A percentile compares a stretch with the other conserved stretches of the same genome.
Evolutionary conservation across 2,329 filamentous ascomycete genomes (phyloP).

Genomic region (Aspergillus aculeatus): DNA sequence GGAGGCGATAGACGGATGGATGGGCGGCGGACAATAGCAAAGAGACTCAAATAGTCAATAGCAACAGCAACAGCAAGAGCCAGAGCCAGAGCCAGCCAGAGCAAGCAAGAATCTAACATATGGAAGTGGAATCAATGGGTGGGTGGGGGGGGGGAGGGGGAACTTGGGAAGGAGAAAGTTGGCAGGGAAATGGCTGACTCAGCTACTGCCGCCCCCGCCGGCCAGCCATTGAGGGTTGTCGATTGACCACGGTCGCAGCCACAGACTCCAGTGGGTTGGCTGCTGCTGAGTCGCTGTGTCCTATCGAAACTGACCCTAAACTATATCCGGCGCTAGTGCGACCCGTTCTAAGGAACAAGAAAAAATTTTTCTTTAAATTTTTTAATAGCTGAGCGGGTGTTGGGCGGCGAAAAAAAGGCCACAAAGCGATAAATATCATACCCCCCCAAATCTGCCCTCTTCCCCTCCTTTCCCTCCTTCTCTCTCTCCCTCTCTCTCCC

Average conservation of each 20-base stretch:
- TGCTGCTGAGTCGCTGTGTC: slow-evolving; percentile 16
- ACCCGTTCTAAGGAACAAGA: slow-evolving; percentile 17
- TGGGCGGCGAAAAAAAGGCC: slow-evolving; percentile 34
- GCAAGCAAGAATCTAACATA: no score
- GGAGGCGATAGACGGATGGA: no score
- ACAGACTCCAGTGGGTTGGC: slow-evolving; percentile 20
- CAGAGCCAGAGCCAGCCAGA: no score
- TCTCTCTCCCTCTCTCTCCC: slow-evolving; percentile 19
- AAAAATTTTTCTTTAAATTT: slow-evolving; percentile 23
- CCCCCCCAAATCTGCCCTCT: slow-evolving; percentile 21
- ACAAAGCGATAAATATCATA: slow-evolving; percentile 43
- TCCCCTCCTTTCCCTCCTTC: slow-evolving; percentile 19
- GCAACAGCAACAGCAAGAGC: background rate
- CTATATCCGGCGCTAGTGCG: slow-evolving; percentile 23
- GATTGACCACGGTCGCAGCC: slow-evolving; percentile 10
- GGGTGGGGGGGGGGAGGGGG: no score
- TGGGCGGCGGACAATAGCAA: no score
- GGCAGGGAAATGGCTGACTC: background rate
- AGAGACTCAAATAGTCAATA: background rate
- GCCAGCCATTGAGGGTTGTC: slow-evolving; percentile 12
- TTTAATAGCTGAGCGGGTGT: slow-evolving; percentile 16
- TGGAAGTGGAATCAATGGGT: no score
- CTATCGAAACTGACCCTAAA: slow-evolving; percentile 13
- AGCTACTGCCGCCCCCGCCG: background rate
- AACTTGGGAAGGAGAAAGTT: background rate